Evolutionary conservation across 768 basidiomycete species (phyloP), one percentile per base, ranked within the genome.

Genomic region (Sporobolomyces roseus): DNA sequence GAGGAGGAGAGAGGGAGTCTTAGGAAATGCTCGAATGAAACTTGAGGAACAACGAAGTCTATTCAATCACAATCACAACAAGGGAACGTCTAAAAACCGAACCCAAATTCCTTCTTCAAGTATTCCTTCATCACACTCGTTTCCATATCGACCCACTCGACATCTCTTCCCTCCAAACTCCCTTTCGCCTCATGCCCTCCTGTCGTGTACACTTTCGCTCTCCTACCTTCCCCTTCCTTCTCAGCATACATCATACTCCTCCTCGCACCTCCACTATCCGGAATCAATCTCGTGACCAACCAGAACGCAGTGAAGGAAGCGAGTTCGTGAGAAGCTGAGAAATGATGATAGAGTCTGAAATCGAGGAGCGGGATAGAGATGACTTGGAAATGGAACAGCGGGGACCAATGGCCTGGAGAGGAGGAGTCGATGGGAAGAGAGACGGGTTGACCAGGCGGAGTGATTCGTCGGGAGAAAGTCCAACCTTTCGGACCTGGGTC

Each of bases 141-240:
- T 61, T 72, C 43, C 71, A 72, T 72, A 27, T 62, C 60, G 6
- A 72, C 71, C 63, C 64, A 72, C 36, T 62, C 63, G 23, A 72
- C 66, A 27, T 72, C 71, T 32, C 71, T 36, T 8, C 63, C 66
- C 36, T 68, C 63, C 14, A 60, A n/a, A 23, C 66, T 68, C 13
- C 71, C 71, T 21, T 33, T 48, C 19, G 49, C 66, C 12, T 68
- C 71, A 14, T 36, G 23, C 13, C 71, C 71, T 1, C 71, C 71
- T 25, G 67, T 68, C 55, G 67, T 68, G 35, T 65, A 63, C 9
- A 72, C 64, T 52, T 68, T 72, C 1, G 66, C 66, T 29, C 36
- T 41, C 3, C 35, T 38, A 17, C 16, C 32, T 23, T 27, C 14
- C 3, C 64, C 67, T n/a, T 32, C 45, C 43, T 66, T 68, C 13